A percentile compares a stretch with the other conserved stretches of the same genome.
These are phyloP conservation scores for Elsinoe ampelina DNA, from an alignment of 2,329 filamentous ascomycete genomes.

Conservation along the genomic window DNA sequence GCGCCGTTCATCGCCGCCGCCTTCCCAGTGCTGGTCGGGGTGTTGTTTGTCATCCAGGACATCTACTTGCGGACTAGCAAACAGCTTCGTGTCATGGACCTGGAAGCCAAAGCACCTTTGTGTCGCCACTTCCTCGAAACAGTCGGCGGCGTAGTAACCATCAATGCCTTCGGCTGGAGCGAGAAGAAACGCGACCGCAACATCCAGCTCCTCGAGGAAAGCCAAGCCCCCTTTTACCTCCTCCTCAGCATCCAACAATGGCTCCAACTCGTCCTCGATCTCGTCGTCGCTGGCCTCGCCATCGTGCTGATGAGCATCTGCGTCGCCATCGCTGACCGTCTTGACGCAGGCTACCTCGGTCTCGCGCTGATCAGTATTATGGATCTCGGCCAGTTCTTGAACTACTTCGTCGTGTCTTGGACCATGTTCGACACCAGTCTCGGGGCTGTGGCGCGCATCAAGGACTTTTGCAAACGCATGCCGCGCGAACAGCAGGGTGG, in stretches of 20 bases:
- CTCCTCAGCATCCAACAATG: constrained; percentile 23
- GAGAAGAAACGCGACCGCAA: constrained; percentile 31
- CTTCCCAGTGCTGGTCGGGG: constrained; percentile 25
- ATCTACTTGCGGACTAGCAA: constrained; percentile 41
- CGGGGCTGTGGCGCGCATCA: constrained; percentile 47
- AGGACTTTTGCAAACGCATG: constrained; percentile 41
- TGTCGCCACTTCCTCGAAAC: constrained; percentile 46
- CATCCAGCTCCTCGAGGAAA: constrained; percentile 30
- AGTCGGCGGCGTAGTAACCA: constrained; percentile 39
- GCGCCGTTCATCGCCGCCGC: constrained; percentile 32
- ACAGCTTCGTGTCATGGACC: constrained; percentile 44
- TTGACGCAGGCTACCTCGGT: constrained; percentile 43
- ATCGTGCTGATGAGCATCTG: constrained; percentile 25
- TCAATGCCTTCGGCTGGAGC: constrained; percentile 44
- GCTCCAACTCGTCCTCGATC: constrained; percentile 12
- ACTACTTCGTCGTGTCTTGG: constrained; percentile 44
- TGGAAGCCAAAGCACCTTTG: constrained; percentile 43
- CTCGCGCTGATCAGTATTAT: constrained; percentile 47
- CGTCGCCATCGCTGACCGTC: constrained; percentile 31
- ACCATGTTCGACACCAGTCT: constrained; percentile 50
- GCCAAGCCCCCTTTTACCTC: constrained; percentile 38
- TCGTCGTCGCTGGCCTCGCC: constrained; percentile 17
- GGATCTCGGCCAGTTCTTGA: constrained; percentile 44
- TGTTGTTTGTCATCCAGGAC: constrained; percentile 35
- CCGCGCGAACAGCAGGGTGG: constrained; percentile 48